Percentiles rank a stretch among this genome's conserved stretches.
phyloP scores from a whole-genome alignment of 2,329 filamentous ascomycete genomes.

The Colletotrichum incanum region DNA sequence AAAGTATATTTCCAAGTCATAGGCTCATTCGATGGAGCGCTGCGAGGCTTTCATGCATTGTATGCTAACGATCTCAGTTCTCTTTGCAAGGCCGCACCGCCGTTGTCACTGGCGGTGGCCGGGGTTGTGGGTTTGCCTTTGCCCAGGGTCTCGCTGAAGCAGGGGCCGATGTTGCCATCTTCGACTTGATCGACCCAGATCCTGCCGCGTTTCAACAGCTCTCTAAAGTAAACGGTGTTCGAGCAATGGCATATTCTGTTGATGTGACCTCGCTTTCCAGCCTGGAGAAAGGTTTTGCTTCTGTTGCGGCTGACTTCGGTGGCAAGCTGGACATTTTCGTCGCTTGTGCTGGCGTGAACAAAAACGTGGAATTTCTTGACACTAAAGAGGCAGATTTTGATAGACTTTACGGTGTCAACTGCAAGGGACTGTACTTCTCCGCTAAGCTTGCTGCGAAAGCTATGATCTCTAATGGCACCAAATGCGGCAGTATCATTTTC shows the following conservation, averaged over 20 bases:
- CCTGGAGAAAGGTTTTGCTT: slow-evolving; percentile 15
- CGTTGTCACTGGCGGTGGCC: slow-evolving; percentile 62
- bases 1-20: not conserved
- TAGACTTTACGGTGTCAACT: slow-evolving; percentile 29
- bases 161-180: slow-evolving; percentile 34
- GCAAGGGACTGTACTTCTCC: slow-evolving; percentile 52
- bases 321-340: slow-evolving; percentile 53
- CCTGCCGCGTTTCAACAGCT: slow-evolving; percentile 22
- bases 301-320: slow-evolving; percentile 47
- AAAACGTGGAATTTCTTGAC: slow-evolving; percentile 33
- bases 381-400: slow-evolving; percentile 34
- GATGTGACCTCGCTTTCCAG: slow-evolving; percentile 26
- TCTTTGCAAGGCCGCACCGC: slow-evolving; percentile 64
- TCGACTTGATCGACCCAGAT: slow-evolving; percentile 34
- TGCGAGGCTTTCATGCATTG: not conserved
- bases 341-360: slow-evolving; percentile 54
- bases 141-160: slow-evolving; percentile 36
- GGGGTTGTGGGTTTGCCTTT: slow-evolving; percentile 59
- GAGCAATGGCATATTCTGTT: slow-evolving; percentile 18
- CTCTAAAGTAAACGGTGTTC: not conserved
- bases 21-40: not conserved
- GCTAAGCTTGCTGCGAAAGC: slow-evolving; percentile 65
- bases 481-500: slow-evolving; percentile 66
- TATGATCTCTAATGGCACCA: slow-evolving; percentile 67
- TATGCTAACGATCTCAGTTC: slow-evolving; percentile 54